Conservation (phyloP, 371 early-diverging fungal genomes). For the Smittium culicis region DNA sequence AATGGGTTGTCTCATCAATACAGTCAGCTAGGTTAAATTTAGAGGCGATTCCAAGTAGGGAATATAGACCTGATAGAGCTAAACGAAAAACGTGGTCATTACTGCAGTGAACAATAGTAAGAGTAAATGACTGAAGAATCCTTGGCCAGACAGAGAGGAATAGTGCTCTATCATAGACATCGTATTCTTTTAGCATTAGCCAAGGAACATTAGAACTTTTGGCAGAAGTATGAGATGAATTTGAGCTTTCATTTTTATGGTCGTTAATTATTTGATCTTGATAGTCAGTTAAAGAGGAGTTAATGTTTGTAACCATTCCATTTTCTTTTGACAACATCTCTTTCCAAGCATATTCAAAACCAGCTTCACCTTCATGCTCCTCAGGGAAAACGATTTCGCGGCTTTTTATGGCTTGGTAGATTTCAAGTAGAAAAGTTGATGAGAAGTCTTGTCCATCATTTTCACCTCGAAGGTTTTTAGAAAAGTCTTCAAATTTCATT, state of each 20-base stretch:
- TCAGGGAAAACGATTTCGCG: slow-evolving; percentile 77
- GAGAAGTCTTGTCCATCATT: slow-evolving; percentile 60
- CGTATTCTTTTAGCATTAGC: slow-evolving; percentile 16
- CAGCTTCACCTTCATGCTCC: slow-evolving; percentile 84
- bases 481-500: slow-evolving; percentile 76
- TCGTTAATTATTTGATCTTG: slow-evolving; percentile 35
- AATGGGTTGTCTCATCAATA: slow-evolving; percentile 19
- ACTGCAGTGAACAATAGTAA: slow-evolving; percentile 17
- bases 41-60: slow-evolving; percentile 24
- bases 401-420: slow-evolving; percentile 59
- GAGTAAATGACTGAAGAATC: slow-evolving; percentile 20
- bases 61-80: slow-evolving; percentile 26
- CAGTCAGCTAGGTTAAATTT: slow-evolving; percentile 20
- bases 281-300: slow-evolving; percentile 21
- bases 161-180: slow-evolving; percentile 23
- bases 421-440: slow-evolving; percentile 49
- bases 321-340: slow-evolving; percentile 42
- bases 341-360: slow-evolving; percentile 89
- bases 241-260: slow-evolving; percentile 40
- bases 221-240: slow-evolving; percentile 57
- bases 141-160: slow-evolving; percentile 27
- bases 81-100: slow-evolving; percentile 27
- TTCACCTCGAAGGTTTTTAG: slow-evolving; percentile 59
- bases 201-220: slow-evolving; percentile 14
- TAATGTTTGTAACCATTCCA: slow-evolving; percentile 19